Percentiles rank a stretch among this genome's conserved stretches.
Evolutionary conservation across 371 early-diverging fungal genomes (phyloP).

Genomic region (Mucor racemosus): DNA sequence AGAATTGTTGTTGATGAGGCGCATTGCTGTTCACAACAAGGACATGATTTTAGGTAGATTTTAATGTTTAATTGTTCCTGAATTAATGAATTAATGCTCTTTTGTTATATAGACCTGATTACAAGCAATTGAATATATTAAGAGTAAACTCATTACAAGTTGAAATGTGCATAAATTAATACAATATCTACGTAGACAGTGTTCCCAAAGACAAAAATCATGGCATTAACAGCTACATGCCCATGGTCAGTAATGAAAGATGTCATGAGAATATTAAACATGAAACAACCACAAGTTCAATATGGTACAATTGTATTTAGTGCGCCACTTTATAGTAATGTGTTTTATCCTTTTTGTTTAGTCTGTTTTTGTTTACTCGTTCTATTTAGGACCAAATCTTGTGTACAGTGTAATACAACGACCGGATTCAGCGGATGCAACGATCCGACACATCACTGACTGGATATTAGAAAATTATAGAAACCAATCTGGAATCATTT

Average conservation of each 20-base stretch:
- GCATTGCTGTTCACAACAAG: conserved; percentile 83
- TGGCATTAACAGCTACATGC: conserved; percentile 92
- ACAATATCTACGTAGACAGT: conserved; percentile 35
- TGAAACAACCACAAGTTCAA: conserved; percentile 42
- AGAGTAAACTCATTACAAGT: conserved; percentile 27
- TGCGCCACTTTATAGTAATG: conserved; percentile 56
- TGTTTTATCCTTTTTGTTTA: not conserved
- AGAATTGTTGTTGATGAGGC: conserved; percentile 91
- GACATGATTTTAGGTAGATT: conserved; percentile 82
- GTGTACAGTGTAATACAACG: conserved; percentile 72
- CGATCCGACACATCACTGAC: conserved; percentile 64
- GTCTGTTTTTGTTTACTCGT: not conserved
- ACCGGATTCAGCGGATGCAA: conserved; percentile 52
- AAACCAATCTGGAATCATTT: conserved; percentile 79
- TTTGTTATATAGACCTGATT: conserved; percentile 40
- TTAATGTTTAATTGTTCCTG: not conserved
- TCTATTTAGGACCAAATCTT: conserved; percentile 62
- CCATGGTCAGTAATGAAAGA: conserved; percentile 71
- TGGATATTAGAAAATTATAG: conserved; percentile 70
- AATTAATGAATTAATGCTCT: not conserved
- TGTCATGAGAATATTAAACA: conserved; percentile 64
- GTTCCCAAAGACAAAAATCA: conserved; percentile 77
- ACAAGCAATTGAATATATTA: conserved; percentile 45
- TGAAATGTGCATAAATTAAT: not conserved
- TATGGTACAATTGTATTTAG: conserved; percentile 59